Evolutionary conservation across 495 filamentous ascomycete species (phyloP).

Genomic region (Neurospora africana): DNA sequence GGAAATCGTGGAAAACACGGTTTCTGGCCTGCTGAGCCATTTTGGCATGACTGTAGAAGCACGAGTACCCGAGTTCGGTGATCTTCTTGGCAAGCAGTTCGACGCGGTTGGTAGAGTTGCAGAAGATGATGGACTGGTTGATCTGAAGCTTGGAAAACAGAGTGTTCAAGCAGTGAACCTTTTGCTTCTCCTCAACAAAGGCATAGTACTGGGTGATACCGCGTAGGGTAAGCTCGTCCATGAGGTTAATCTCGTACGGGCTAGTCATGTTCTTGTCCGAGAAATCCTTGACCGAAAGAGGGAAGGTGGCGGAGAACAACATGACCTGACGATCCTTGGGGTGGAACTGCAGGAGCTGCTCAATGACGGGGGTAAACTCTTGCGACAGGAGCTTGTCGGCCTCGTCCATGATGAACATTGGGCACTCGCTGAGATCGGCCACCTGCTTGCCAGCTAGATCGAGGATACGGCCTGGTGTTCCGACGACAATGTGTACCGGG

Average conservation of each 20-base stretch:
- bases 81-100: slow-evolving; percentile 98
- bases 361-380: slow-evolving; percentile 94
- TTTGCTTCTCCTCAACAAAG: slow-evolving; percentile 98
- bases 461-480: slow-evolving; percentile 89
- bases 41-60: slow-evolving; percentile 97
- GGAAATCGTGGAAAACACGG: slow-evolving; percentile 98
- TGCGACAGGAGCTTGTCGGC: slow-evolving; percentile 93
- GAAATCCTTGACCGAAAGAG: slow-evolving; percentile 89
- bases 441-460: slow-evolving; percentile 91
- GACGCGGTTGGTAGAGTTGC: slow-evolving; percentile 97
- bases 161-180: slow-evolving; percentile 97
- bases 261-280: slow-evolving; percentile 95
- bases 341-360: slow-evolving; percentile 85
- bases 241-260: slow-evolving; percentile 97
- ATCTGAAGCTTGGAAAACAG: slow-evolving; percentile 98
- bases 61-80: slow-evolving; percentile 96
- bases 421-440: slow-evolving; percentile 90
- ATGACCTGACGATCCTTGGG: slow-evolving; percentile 96
- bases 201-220: slow-evolving; percentile 99
- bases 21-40: slow-evolving; percentile 98
- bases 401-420: slow-evolving; percentile 98
- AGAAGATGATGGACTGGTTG: slow-evolving; percentile 99
- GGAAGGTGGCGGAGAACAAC: slow-evolving; percentile 98
- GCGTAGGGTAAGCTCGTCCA: slow-evolving; percentile 96
- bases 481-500: slow-evolving; percentile 92